Conservation (phyloP, 2,329 filamentous ascomycete genomes). For the Phyllosticta capitalensis region DNA sequence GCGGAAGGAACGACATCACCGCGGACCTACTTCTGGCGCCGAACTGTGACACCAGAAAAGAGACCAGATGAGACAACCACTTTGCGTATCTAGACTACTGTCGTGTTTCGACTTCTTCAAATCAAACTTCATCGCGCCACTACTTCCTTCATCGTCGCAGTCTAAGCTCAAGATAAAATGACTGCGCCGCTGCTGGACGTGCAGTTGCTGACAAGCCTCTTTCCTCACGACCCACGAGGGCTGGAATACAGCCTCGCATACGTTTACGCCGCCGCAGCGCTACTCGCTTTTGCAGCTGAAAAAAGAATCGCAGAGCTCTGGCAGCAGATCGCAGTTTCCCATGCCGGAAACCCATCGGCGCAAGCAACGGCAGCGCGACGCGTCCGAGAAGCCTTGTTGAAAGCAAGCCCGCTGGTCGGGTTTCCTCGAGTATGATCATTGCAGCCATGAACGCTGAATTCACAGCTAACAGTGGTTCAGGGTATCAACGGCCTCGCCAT, state of each 20-base stretch:
- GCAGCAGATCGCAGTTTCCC: neutral
- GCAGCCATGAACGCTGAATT: neutral
- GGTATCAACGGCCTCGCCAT: constrained; percentile 9
- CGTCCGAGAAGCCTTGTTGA: constrained; percentile 2
- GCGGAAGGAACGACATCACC: neutral
- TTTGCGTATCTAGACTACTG: too few relatives aligned
- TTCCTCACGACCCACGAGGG: neutral
- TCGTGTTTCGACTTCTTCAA: neutral
- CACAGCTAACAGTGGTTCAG: neutral
- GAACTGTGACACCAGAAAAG: neutral
- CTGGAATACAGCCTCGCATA: constrained; percentile 3
- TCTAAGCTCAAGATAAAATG: neutral
- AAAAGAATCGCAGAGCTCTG: constrained; percentile 5
- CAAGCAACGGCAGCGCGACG: neutral
- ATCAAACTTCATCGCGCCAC: neutral
- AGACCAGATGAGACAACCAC: neutral
- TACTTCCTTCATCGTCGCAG: neutral
- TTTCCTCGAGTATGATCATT: constrained; percentile 3
- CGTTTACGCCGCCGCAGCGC: constrained; percentile 1
- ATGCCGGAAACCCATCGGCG: neutral
- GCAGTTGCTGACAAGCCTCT: neutral
- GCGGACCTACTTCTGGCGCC: neutral
- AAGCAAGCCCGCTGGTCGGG: constrained; percentile 6
- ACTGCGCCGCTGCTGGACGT: neutral
- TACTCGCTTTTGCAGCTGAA: constrained; percentile 3